Conservation (phyloP, 176 grass and related monocot genomes). For the Juncus inflexus region DNA sequence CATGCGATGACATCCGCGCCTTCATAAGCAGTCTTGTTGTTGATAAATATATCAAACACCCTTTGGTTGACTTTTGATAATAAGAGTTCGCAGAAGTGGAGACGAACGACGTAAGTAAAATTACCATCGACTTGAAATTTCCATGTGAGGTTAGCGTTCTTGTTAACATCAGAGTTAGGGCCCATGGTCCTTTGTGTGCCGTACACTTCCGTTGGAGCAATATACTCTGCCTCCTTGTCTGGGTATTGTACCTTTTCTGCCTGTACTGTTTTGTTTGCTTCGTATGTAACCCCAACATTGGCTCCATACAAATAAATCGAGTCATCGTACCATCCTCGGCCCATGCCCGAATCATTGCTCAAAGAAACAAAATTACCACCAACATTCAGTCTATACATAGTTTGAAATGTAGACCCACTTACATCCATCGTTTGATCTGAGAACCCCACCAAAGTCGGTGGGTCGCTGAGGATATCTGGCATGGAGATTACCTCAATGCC, state of each 20-base stretch:
- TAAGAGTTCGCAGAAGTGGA: conserved; percentile 79
- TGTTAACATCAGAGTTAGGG: conserved; percentile 53
- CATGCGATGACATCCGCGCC: conserved; percentile 60
- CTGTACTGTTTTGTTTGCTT: conserved; percentile 33
- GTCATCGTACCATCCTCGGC: conserved; percentile 69
- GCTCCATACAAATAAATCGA: conserved; percentile 54
- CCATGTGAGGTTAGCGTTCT: conserved; percentile 84
- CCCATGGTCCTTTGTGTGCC: conserved; percentile 59
- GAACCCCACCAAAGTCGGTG: conserved; percentile 49
- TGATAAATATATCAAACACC: conserved; percentile 67
- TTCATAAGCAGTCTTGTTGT: conserved; percentile 67
- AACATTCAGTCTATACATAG: conserved; percentile 75
- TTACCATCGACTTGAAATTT: conserved; percentile 52
- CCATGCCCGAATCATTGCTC: conserved; percentile 58
- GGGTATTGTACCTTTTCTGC: conserved; percentile 41
- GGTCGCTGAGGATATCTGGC: conserved; percentile 60
- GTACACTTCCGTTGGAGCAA: conserved; percentile 53
- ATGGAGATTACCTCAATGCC: conserved; percentile 73
- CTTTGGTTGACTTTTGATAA: conserved; percentile 62
- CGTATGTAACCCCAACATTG: conserved; percentile 33
- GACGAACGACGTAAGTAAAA: conserved; percentile 68
- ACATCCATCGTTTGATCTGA: conserved; percentile 65
- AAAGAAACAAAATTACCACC: conserved; percentile 51
- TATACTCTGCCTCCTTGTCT: conserved; percentile 39
- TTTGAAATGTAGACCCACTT: conserved; percentile 34